phyloP scores from a whole-genome alignment of 257 asterid species.

The Schizonepeta tenuifolia region DNA sequence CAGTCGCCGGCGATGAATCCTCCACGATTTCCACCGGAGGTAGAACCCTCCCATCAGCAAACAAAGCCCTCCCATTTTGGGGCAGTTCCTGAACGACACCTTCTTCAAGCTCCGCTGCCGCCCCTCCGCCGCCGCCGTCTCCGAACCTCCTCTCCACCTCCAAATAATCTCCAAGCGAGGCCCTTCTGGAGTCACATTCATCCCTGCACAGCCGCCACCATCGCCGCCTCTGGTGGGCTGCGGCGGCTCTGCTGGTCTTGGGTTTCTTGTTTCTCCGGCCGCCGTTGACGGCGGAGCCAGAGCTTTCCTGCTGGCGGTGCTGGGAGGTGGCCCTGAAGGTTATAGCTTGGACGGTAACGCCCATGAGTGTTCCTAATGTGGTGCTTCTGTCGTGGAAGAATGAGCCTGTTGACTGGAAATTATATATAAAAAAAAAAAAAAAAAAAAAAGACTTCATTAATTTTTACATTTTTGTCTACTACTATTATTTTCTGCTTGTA shows the following conservation, averaged over 20 bases:
- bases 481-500: neutral
- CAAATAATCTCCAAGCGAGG: conserved; percentile 82
- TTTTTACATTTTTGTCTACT: neutral
- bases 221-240: conserved; percentile 61
- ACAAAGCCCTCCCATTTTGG: conserved; percentile 63
- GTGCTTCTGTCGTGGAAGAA: conserved; percentile 97
- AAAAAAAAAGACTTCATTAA: neutral
- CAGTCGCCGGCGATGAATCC: conserved; percentile 46
- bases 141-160: conserved; percentile 92
- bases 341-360: conserved; percentile 76
- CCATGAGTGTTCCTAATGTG: conserved; percentile 85
- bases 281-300: conserved; percentile 38
- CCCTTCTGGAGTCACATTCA: conserved; percentile 59
- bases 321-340: conserved; percentile 75
- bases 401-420: conserved; percentile 87
- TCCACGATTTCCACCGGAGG: conserved; percentile 68
- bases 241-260: conserved; percentile 52
- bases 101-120: conserved; percentile 76
- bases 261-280: conserved; percentile 52
- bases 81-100: conserved; percentile 57
- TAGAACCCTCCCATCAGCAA: conserved; percentile 85
- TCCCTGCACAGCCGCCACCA: conserved; percentile 94
- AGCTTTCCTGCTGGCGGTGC: conserved; percentile 49
- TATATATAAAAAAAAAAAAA: neutral
- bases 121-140: conserved; percentile 47